A percentile compares a stretch with the other conserved stretches of the same genome.
Evolutionary conservation across 2,329 filamentous ascomycete species (phyloP).

Genomic region (Gaeumannomyces sp.): DNA sequence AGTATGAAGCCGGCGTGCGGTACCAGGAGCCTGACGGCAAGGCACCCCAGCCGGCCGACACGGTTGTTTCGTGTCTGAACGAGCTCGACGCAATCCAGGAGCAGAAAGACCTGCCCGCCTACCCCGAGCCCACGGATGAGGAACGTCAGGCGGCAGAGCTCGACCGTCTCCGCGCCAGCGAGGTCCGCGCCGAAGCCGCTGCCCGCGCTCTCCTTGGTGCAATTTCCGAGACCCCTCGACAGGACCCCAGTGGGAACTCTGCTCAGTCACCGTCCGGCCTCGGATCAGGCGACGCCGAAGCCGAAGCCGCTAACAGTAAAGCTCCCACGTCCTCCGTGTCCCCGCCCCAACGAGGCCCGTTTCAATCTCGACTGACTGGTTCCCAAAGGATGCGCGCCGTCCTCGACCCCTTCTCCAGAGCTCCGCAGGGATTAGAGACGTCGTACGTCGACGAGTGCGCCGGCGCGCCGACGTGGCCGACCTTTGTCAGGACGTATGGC

Average conservation of each 20-base stretch:
- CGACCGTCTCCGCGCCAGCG: neutral
- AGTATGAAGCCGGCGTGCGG: slow-evolving; percentile 29
- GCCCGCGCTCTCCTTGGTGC: neutral
- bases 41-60: slow-evolving; percentile 18
- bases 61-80: slow-evolving; percentile 28
- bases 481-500: slow-evolving; percentile 30
- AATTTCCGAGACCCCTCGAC: neutral
- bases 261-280: too few species aligned
- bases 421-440: slow-evolving; percentile 41
- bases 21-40: slow-evolving; percentile 29
- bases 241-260: neutral
- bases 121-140: neutral
- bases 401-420: slow-evolving; percentile 2
- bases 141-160: neutral
- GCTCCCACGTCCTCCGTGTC: neutral
- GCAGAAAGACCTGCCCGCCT: neutral
- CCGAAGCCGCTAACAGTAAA: neutral
- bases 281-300: too few species aligned
- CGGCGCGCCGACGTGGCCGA: slow-evolving; percentile 27
- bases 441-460: slow-evolving; percentile 39
- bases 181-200: neutral
- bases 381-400: neutral
- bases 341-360: too few species aligned
- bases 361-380: neutral
- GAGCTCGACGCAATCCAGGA: slow-evolving; percentile 29